Conservation (phyloP, 306 rosid species). For the Morella rubra region DNA sequence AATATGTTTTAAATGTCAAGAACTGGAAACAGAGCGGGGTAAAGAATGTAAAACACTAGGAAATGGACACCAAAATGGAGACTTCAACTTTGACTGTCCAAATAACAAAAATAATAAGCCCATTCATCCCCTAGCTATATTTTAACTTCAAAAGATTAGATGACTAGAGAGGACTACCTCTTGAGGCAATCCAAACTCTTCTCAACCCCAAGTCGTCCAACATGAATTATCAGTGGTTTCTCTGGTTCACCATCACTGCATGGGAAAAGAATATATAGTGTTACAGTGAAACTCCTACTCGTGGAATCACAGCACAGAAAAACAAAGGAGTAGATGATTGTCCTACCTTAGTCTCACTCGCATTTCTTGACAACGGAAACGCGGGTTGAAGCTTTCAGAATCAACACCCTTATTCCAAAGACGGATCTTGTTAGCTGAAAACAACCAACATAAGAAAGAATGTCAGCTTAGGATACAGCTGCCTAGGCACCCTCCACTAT, state of each 20-base stretch:
- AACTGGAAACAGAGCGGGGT: background rate
- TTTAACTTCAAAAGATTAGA: background rate
- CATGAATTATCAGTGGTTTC: conserved; percentile 89
- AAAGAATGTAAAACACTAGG: background rate
- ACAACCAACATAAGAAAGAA: conserved; percentile 27
- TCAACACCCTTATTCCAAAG: conserved; percentile 99
- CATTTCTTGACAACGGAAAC: conserved; percentile 76
- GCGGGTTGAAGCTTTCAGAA: conserved; percentile 86
- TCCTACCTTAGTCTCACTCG: conserved; percentile 70
- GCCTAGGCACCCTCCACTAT: background rate
- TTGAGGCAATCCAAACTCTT: conserved; percentile 93
- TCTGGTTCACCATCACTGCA: conserved; percentile 83
- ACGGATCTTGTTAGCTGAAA: conserved; percentile 85
- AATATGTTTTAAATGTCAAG: conserved; percentile 36
- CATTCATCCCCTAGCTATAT: background rate
- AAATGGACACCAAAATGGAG: background rate
- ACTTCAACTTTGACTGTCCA: background rate
- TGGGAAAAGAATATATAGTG: conserved; percentile 15
- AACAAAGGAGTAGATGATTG: conserved; percentile 13
- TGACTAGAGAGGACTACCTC: conserved; percentile 45
- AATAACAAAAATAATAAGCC: background rate
- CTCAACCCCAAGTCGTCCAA: conserved; percentile 96
- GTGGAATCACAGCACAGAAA: conserved; percentile 12
- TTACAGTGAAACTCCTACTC: conserved; percentile 27
- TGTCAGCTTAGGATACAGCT: conserved; percentile 4